Base-by-base conservation (phyloP, 345 rosid species). In the Salix koriyanagi region DNA sequence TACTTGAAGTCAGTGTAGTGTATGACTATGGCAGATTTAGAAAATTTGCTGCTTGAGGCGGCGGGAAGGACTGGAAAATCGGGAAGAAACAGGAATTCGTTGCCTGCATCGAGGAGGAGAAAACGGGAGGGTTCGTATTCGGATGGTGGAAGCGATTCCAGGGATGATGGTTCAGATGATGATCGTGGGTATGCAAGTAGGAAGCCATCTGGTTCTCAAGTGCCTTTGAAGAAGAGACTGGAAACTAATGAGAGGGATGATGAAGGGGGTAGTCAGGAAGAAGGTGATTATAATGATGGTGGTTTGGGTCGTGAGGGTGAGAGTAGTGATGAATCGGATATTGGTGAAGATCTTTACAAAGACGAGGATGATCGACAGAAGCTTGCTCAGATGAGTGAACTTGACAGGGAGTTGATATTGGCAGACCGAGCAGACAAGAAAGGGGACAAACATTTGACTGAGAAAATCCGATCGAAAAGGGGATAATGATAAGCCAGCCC, bases 161-260 rank as follows among this genome's bases (percentile, higher is more conserved):
- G 90, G 83, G 98, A 91, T 16, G 92, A 93, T 64, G 92, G 90
- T 76, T 96, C 98, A 0, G 98, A 94, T 67, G 92, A 86, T 79
- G 92, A 79, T 42, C 91, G 81, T 48, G 97, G 89, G 25, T 96
- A 87, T 79, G 76, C 90, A 0, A 86, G 85, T 84, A 88, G 96
- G 67, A 96, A 94, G 74, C 97, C 99, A 0, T 92, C 98, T 41
- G 97, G 93, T 4, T 86, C 99, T 78, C 94, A 96, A 84, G 97
- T 96, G 12, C 99, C 98, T 75, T 72, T 96, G 79, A 92, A 94
- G 89, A 94, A 96, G 86, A 88, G 99, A 79, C 69, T 89, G 32
- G 99, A 94, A 5, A 84, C 96, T 15, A 39, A 89, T 11, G 98
- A 93, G 64, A 92, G 95, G 79, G 97, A 94, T 48, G 97, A 87